Evolutionary conservation across 2,329 filamentous ascomycete genomes (phyloP).

Genomic region (Apiospora hydei): DNA sequence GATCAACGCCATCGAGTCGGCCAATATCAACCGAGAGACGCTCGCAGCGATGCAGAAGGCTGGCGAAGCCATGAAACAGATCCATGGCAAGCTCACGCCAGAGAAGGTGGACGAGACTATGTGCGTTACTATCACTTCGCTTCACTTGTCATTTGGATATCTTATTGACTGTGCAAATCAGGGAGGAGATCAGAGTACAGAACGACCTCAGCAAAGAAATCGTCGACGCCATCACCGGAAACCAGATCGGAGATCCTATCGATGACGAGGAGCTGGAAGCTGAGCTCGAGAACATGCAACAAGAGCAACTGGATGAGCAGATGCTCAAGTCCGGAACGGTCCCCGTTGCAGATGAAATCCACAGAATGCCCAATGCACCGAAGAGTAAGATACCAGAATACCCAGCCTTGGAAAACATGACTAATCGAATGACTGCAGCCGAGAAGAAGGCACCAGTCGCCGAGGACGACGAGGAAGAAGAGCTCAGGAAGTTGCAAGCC

Average conservation of each 20-base stretch:
- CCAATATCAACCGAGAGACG: slow-evolving; percentile 98
- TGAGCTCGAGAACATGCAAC: slow-evolving; percentile 86
- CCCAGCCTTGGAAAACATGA: slow-evolving; percentile 26
- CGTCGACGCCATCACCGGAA: slow-evolving; percentile 80
- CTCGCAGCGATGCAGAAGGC: slow-evolving; percentile 93
- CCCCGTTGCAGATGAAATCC: slow-evolving; percentile 80
- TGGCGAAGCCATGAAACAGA: slow-evolving; percentile 87
- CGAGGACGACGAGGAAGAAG: slow-evolving; percentile 95
- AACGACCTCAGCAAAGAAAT: slow-evolving; percentile 95
- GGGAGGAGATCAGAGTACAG: slow-evolving; percentile 90
- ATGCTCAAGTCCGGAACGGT: slow-evolving; percentile 91
- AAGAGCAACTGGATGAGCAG: slow-evolving; percentile 90
- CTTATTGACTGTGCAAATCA: slow-evolving; percentile 46
- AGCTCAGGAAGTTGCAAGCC: slow-evolving; percentile 89
- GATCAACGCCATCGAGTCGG: slow-evolving; percentile 95
- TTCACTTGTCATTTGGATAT: slow-evolving; percentile 5
- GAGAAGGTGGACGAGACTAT: slow-evolving; percentile 96
- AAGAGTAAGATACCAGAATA: slow-evolving; percentile 68
- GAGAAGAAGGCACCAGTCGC: slow-evolving; percentile 60
- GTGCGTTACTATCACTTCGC: slow-evolving; percentile 61
- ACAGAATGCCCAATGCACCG: slow-evolving; percentile 77
- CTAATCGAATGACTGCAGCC: slow-evolving; percentile 44
- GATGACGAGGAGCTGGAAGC: slow-evolving; percentile 89
- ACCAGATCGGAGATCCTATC: slow-evolving; percentile 70
- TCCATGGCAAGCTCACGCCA: slow-evolving; percentile 88